Evolutionary conservation across 352 stramenopile species (phyloP).

Genomic region (Pythium aristosporum): DNA sequence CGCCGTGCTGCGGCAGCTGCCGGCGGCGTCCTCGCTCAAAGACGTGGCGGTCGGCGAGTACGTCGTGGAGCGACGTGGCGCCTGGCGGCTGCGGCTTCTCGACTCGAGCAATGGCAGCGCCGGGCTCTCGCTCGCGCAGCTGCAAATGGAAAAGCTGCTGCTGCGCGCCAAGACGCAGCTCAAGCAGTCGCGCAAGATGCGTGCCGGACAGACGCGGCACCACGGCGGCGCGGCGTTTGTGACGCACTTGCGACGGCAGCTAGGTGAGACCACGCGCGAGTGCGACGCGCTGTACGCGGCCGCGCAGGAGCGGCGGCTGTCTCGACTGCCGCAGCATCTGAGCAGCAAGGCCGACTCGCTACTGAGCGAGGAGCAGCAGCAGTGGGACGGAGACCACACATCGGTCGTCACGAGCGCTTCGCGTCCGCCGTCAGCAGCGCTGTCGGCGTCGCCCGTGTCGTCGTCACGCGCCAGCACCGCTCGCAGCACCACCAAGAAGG

Average conservation of each 20-base stretch:
- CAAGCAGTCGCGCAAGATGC: conserved; percentile 75
- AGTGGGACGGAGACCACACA: conserved; percentile 9
- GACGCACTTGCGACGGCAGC: conserved; percentile 47
- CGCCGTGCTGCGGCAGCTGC: conserved; percentile 67
- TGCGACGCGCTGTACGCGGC: conserved; percentile 44
- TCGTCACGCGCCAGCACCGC: conserved; percentile 9
- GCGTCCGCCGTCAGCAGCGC: background rate
- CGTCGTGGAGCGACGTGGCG: conserved; percentile 61
- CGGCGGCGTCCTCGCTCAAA: conserved; percentile 20
- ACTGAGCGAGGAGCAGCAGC: background rate
- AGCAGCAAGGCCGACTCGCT: conserved; percentile 33
- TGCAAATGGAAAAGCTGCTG: conserved; percentile 79
- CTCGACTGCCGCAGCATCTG: conserved; percentile 44
- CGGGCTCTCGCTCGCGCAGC: conserved; percentile 67
- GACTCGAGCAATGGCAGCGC: conserved; percentile 67
- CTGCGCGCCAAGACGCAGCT: conserved; percentile 71
- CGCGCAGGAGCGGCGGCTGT: conserved; percentile 40
- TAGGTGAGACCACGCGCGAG: conserved; percentile 44
- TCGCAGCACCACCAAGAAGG: background rate
- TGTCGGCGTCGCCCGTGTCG: background rate
- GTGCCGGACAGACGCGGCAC: conserved; percentile 50
- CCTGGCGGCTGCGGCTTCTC: conserved; percentile 65
- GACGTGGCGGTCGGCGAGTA: conserved; percentile 44
- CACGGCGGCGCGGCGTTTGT: conserved; percentile 54
- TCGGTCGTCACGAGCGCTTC: background rate